A percentile compares a stretch with the other conserved stretches of the same genome.
Conservation (phyloP, 768 basidiomycete genomes). For the Lyophyllum shimeji region DNA sequence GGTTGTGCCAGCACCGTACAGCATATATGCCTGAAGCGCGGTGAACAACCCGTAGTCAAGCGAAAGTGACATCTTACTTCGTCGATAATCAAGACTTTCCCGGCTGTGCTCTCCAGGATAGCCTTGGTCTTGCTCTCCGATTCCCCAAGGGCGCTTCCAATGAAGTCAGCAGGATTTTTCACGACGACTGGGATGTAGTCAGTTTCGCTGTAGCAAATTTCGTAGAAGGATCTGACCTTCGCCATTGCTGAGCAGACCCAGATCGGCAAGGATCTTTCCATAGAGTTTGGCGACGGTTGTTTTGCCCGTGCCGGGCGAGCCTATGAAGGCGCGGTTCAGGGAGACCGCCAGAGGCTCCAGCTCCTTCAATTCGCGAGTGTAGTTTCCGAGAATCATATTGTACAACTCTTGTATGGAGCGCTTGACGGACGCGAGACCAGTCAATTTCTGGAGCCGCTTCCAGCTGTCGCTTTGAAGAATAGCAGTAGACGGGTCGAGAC, state of each 20-base stretch:
- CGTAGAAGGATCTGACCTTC: constrained; percentile 51
- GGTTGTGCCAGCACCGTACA: constrained; percentile 44
- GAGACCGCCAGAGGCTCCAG: constrained; percentile 51
- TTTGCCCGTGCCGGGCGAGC: constrained; percentile 71
- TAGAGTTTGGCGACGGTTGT: constrained; percentile 70
- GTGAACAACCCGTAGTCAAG: not conserved
- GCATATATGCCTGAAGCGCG: constrained; percentile 58
- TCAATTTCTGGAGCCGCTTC: constrained; percentile 49
- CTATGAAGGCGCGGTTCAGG: constrained; percentile 65
- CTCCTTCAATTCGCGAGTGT: constrained; percentile 58
- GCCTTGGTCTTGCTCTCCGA: constrained; percentile 67
- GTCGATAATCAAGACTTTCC: constrained; percentile 72
- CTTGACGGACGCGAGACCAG: constrained; percentile 60
- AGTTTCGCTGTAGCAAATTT: not conserved
- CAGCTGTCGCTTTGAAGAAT: constrained; percentile 46
- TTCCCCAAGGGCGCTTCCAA: constrained; percentile 56
- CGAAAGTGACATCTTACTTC: constrained; percentile 39
- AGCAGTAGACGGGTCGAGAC: constrained; percentile 57
- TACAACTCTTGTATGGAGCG: constrained; percentile 48
- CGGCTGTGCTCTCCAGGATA: constrained; percentile 55
- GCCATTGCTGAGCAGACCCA: constrained; percentile 67
- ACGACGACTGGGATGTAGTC: constrained; percentile 45
- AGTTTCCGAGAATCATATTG: constrained; percentile 49
- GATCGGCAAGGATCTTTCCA: constrained; percentile 58
- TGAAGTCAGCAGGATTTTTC: constrained; percentile 70